Conservation (phyloP, 805 yeast genomes). For the Trichomonascus vanleenenianus region DNA sequence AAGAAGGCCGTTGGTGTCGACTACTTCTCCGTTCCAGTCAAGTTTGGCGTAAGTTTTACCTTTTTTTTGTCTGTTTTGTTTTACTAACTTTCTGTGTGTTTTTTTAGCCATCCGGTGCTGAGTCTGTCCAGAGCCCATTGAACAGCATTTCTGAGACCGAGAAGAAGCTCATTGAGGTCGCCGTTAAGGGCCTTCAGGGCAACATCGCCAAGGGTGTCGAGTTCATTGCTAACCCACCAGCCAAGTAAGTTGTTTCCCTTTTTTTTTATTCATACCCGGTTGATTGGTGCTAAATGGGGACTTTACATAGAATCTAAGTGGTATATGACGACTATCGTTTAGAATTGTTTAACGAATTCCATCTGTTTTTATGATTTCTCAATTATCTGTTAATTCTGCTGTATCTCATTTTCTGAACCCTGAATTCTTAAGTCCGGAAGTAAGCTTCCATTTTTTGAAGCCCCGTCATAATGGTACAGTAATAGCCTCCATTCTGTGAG, state of each 20-base stretch:
- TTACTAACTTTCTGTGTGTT: conserved; percentile 5
- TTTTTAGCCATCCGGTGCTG: conserved; percentile 51
- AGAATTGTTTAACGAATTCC: too few species aligned
- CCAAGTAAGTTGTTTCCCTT: conserved; percentile 27
- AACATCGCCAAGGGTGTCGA: conserved; percentile 92
- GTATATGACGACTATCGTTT: too few species aligned
- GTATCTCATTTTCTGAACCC: too few species aligned
- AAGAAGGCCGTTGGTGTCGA: conserved; percentile 67
- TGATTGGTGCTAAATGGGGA: neutral
- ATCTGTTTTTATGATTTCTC: too few species aligned
- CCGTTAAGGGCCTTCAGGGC: conserved; percentile 82
- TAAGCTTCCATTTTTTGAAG: too few species aligned
- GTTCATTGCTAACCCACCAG: conserved; percentile 43
- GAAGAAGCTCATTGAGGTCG: conserved; percentile 71
- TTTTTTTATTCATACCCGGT: neutral
- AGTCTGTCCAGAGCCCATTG: conserved; percentile 50
- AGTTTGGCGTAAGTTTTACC: conserved; percentile 39
- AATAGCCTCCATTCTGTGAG: too few species aligned
- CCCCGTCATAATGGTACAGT: too few species aligned
- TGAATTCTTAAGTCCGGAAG: too few species aligned
- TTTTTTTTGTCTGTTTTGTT: too few species aligned
- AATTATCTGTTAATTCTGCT: too few species aligned
- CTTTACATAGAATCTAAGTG: too few species aligned
- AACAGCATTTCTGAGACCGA: conserved; percentile 71
- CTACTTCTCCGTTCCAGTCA: conserved; percentile 67